Base-by-base conservation (phyloP, 2,329 filamentous ascomycete genomes). In the Trichocomaceae sp. region DNA sequence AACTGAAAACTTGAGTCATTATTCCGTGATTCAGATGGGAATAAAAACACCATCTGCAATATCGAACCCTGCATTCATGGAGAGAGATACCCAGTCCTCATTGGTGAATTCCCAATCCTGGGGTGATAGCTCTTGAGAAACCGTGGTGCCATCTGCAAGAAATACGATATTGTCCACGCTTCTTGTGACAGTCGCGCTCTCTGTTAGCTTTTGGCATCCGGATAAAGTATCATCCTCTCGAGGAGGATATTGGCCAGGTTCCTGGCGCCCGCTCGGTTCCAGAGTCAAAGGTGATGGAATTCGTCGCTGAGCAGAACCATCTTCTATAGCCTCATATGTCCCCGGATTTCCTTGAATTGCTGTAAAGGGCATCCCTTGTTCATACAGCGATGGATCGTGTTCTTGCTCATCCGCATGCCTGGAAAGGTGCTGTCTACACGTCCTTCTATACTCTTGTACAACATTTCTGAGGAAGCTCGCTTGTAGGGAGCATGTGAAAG, bases 401-500 rank as follows among this genome's bases (percentile, higher is more conserved):
- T 41, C 17, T 20, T 41, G 39, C 8, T 41, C 39, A 20, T 17
- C n/a, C 10, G 39, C 9, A 41, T 41, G n/a, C 8, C 39, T 3
- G 17, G 39, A 10, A 41, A 41, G n/a, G n/a, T 41, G 39, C 39
- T 17, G n/a, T 17, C n/a, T 41, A 19, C 39, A 41, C 8, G 39
- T 17, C n/a, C 39, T 41, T 8, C 20, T 41, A 9, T 41, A 41
- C 39, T 41, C 39, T 41, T 41, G 39, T 17, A 41, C n/a, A 41
- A 19, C 39, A 20, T 41, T 41, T 41, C 39, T 41, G 39, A 51
- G 49, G 13, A 51, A 51, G 2, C 37, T 39, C 10, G 49, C 26
- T 23, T 51, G 49, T 42, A 51, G 39, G 10, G 42, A 51, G 26
- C 49, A 51, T 20, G 37, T 51, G 2, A 29, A 51, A 29, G 26